Evolutionary conservation across 2,329 filamentous ascomycete genomes (phyloP).

Genomic region (Claviceps digitariae): DNA sequence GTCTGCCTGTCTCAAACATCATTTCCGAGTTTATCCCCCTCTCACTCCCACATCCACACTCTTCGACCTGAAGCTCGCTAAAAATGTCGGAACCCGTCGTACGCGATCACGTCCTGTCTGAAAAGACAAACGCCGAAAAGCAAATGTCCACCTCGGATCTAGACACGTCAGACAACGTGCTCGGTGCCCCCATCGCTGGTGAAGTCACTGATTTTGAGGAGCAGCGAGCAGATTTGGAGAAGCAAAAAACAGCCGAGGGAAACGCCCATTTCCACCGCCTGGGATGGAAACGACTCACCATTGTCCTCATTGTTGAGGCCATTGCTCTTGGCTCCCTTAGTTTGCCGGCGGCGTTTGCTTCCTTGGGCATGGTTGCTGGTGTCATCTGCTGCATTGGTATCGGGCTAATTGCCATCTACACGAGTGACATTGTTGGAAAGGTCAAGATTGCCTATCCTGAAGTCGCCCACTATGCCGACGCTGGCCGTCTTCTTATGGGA

Average conservation of each 20-base stretch:
- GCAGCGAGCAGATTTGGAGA: constrained; percentile 27
- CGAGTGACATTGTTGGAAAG: constrained; percentile 31
- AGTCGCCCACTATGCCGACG: constrained; percentile 55
- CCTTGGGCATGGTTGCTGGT: constrained; percentile 39
- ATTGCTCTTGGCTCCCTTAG: constrained; percentile 40
- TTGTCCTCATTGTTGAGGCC: constrained; percentile 43
- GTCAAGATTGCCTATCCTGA: constrained; percentile 39
- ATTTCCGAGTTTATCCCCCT: background rate
- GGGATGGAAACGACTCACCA: constrained; percentile 42
- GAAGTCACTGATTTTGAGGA: constrained; percentile 26
- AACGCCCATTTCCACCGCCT: constrained; percentile 36
- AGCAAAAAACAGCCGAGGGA: constrained; percentile 31
- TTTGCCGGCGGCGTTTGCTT: constrained; percentile 37
- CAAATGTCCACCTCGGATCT: constrained; percentile 5
- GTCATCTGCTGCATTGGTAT: constrained; percentile 28
- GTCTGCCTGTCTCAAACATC: background rate
- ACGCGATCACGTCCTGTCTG: constrained; percentile 4
- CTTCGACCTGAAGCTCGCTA: background rate
- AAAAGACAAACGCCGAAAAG: constrained; percentile 2
- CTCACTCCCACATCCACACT: background rate
- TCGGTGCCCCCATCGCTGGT: constrained; percentile 15
- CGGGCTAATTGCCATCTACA: constrained; percentile 34
- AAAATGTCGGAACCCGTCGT: constrained; percentile 5
- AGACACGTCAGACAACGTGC: constrained; percentile 12
- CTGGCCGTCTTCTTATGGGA: constrained; percentile 48